A percentile compares a stretch with the other conserved stretches of the same genome.
These are phyloP conservation scores for Plantago elongata DNA, from an alignment of 257 asterid genomes.

Conservation along the genomic window DNA sequence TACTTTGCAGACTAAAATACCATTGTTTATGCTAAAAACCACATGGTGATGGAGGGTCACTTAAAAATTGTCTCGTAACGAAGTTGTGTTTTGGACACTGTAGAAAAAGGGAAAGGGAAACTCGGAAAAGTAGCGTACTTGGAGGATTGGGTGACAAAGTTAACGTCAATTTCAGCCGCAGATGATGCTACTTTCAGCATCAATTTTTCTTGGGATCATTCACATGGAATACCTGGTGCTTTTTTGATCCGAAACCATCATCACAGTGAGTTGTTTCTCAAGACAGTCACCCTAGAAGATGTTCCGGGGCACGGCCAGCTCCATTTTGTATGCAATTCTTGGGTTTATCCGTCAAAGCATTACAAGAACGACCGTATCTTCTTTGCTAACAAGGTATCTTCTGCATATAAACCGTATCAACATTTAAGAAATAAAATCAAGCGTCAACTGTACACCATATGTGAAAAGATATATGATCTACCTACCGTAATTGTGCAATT, in stretches of 20 bases:
- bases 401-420: not conserved
- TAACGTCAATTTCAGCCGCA: constrained; percentile 52
- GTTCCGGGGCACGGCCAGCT: constrained; percentile 62
- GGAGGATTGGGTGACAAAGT: constrained; percentile 57
- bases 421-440: not conserved
- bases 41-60: not conserved
- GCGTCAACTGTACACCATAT: no score
- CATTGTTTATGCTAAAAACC: constrained; percentile 3
- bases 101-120: constrained; percentile 58
- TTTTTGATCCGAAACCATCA: constrained; percentile 58
- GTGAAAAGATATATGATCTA: no score
- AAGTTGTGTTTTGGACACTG: not conserved
- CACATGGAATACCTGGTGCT: constrained; percentile 75
- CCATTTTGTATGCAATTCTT: constrained; percentile 73
- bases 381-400: constrained; percentile 66
- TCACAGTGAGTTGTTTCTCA: constrained; percentile 67
- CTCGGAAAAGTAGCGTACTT: constrained; percentile 57
- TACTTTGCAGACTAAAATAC: not conserved
- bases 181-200: constrained; percentile 44
- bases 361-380: constrained; percentile 62
- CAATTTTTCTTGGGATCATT: constrained; percentile 63
- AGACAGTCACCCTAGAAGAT: constrained; percentile 48
- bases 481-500: no score
- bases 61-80: not conserved
- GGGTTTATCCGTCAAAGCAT: constrained; percentile 72